These are phyloP conservation scores for Sungouiozyma intestinalis DNA, from an alignment of 805 yeast species.

Conservation along the genomic window DNA sequence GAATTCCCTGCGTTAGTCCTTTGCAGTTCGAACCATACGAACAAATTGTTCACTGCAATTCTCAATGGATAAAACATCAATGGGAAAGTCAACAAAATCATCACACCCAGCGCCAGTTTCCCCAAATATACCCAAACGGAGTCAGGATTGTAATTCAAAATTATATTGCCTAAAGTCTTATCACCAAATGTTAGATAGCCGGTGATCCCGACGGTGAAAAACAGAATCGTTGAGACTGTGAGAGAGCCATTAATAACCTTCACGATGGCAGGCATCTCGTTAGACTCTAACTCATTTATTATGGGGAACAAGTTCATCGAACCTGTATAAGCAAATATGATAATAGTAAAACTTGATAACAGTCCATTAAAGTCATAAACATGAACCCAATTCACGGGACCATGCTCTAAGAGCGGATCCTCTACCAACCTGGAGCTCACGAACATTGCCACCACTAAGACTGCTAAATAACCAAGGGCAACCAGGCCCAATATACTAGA, in stretches of 20 bases:
- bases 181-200: slow-evolving; percentile 74
- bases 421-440: slow-evolving; percentile 27
- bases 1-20: background rate
- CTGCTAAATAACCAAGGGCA: slow-evolving; percentile 49
- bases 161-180: slow-evolving; percentile 52
- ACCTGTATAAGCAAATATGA: slow-evolving; percentile 74
- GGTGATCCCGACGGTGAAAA: slow-evolving; percentile 50
- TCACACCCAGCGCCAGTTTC: slow-evolving; percentile 50
- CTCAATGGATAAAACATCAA: slow-evolving; percentile 76
- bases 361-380: slow-evolving; percentile 36
- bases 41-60: slow-evolving; percentile 58
- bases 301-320: slow-evolving; percentile 74
- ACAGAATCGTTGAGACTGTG: slow-evolving; percentile 43
- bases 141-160: slow-evolving; percentile 52
- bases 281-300: slow-evolving; percentile 54
- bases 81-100: slow-evolving; percentile 72
- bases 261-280: slow-evolving; percentile 38
- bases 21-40: slow-evolving; percentile 34
- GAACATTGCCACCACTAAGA: slow-evolving; percentile 36
- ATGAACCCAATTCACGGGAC: slow-evolving; percentile 33
- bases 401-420: slow-evolving; percentile 26
- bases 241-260: slow-evolving; percentile 40
- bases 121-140: slow-evolving; percentile 42
- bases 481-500: slow-evolving; percentile 60
- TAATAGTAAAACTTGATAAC: slow-evolving; percentile 58